A percentile compares a stretch with the other conserved stretches of the same genome.
These are phyloP conservation scores for Nadsonia commutata DNA, from an alignment of 1,139 yeast genomes.

Conservation along the genomic window DNA sequence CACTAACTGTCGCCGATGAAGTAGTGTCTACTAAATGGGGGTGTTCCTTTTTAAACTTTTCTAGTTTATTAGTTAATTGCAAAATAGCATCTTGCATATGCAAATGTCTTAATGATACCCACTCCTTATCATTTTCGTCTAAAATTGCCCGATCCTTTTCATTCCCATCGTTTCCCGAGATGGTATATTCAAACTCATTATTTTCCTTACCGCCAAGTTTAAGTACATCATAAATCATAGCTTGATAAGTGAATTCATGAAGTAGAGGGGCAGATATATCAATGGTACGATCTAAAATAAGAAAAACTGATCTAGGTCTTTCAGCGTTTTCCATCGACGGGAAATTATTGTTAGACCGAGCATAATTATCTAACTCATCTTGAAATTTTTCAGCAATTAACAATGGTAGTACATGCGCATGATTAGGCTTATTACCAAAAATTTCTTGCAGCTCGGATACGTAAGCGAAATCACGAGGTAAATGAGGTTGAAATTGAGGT, in stretches of 20 bases:
- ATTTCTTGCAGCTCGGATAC: not conserved
- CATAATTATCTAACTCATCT: slow-evolving; percentile 55
- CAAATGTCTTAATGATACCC: slow-evolving; percentile 58
- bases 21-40: slow-evolving; percentile 31
- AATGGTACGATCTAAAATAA: slow-evolving; percentile 69
- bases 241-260: slow-evolving; percentile 90
- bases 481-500: not conserved
- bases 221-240: slow-evolving; percentile 69
- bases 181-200: slow-evolving; percentile 40
- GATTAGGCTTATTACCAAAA: slow-evolving; percentile 29
- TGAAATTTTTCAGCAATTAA: slow-evolving; percentile 66
- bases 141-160: slow-evolving; percentile 22
- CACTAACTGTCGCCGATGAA: slow-evolving; percentile 21
- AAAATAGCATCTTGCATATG: slow-evolving; percentile 72
- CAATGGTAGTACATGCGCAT: slow-evolving; percentile 53
- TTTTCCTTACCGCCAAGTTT: slow-evolving; percentile 28
- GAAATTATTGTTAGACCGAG: slow-evolving; percentile 51
- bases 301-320: slow-evolving; percentile 58
- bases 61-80: slow-evolving; percentile 42
- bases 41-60: slow-evolving; percentile 56
- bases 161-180: slow-evolving; percentile 40
- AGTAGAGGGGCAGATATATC: slow-evolving; percentile 75
- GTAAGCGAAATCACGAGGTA: slow-evolving; percentile 6
- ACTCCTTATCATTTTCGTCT: slow-evolving; percentile 56
- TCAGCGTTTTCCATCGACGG: slow-evolving; percentile 26